phyloP scores from a whole-genome alignment of 305 asterid species.

The Fraxinus velutina region DNA sequence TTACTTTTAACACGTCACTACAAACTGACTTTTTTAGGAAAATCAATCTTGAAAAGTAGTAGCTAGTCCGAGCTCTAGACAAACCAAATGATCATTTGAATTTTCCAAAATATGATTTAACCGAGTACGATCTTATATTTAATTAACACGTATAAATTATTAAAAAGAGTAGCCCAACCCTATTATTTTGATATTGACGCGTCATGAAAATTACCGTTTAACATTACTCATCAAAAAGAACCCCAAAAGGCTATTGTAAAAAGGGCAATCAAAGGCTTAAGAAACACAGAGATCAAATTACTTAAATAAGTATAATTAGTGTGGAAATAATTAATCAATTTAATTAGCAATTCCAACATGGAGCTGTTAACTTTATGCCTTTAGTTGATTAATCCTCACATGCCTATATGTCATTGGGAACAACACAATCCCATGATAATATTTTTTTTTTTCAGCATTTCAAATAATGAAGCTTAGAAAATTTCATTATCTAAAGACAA shows the following conservation, averaged over 20 bases:
- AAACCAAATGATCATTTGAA: not conserved
- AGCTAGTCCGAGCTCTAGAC: not conserved
- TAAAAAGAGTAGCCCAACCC: not conserved
- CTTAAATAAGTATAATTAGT: conserved; percentile 24
- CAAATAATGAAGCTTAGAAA: conserved; percentile 44
- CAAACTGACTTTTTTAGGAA: not conserved
- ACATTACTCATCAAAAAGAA: conserved; percentile 37
- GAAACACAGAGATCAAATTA: conserved; percentile 12
- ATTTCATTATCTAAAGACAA: not conserved
- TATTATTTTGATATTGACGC: not conserved
- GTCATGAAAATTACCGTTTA: not conserved
- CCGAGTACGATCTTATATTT: not conserved
- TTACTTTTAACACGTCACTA: not conserved
- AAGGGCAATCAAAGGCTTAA: conserved; percentile 42
- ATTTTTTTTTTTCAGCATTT: conserved; percentile 37
- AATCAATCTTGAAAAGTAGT: not conserved
- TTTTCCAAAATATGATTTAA: not conserved
- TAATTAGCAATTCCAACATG: conserved; percentile 38
- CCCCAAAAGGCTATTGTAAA: conserved; percentile 57
- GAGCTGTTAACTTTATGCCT: conserved; percentile 36
- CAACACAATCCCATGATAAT: conserved; percentile 52
- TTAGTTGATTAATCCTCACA: conserved; percentile 50
- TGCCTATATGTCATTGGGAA: conserved; percentile 79
- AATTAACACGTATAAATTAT: not conserved
- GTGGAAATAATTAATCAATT: conserved; percentile 37